phyloP scores from a whole-genome alignment of 2,329 filamentous ascomycete genomes.

The Chaetoscypha palmicola region DNA sequence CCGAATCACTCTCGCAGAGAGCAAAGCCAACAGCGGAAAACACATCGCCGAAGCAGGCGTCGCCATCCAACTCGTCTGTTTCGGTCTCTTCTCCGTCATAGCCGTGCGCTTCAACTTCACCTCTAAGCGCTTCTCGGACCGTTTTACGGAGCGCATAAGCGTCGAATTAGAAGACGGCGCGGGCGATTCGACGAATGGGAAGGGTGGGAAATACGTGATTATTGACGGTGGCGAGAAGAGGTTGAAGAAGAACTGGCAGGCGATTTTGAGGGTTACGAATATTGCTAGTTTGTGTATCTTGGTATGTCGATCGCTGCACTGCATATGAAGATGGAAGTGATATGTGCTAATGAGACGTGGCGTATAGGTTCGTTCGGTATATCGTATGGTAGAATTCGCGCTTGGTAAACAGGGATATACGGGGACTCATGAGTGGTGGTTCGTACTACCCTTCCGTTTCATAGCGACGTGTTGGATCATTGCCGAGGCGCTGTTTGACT shows the following conservation, averaged over 20 bases:
- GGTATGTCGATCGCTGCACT: constrained; percentile 16
- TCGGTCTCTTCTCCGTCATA: constrained; percentile 40
- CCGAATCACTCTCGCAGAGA: no score
- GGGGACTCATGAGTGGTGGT: constrained; percentile 21
- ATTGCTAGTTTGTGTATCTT: constrained; percentile 29
- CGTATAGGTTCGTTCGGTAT: constrained; percentile 22
- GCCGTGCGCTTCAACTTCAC: constrained; percentile 42
- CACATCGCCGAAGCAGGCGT: constrained; percentile 36
- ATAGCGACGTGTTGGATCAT: no score
- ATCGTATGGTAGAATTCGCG: constrained; percentile 24
- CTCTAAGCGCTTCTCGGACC: constrained; percentile 33
- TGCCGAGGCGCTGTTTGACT: no score
- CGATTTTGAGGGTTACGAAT: constrained; percentile 30
- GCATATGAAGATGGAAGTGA: neutral
- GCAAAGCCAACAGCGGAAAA: constrained; percentile 33
- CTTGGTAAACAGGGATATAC: constrained; percentile 20
- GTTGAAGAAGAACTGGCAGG: constrained; percentile 29
- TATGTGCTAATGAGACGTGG: constrained; percentile 18
- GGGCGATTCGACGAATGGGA: neutral
- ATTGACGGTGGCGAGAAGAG: constrained; percentile 23
- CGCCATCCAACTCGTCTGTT: constrained; percentile 38
- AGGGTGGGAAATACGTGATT: constrained; percentile 19
- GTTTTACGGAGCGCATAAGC: constrained; percentile 29
- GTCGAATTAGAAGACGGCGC: no score
- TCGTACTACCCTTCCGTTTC: neutral